Evolutionary conservation across 1,284 basidiomycete species (phyloP), one percentile per base, ranked within the genome.

Genomic region (Ustilago sp.): DNA sequence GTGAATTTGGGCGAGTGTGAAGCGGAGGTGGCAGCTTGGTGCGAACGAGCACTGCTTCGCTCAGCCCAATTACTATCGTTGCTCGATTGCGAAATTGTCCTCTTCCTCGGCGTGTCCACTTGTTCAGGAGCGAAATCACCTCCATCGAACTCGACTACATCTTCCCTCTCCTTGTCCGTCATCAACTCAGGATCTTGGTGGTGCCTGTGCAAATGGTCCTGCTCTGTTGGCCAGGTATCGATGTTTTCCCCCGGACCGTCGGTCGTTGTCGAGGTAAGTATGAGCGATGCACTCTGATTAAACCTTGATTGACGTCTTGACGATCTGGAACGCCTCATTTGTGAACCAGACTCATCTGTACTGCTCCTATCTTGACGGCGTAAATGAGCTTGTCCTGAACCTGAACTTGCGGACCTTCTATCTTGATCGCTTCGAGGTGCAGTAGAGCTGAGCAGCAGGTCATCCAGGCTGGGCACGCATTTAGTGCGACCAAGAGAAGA

Each of bases 141-240:
- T 5, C 74, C 69, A 43, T 68, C 74, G 19, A 77, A 77, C n/a
- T 77, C 74, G 48, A 77, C 69, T 13, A 77, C 59, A 36, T 77
- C 69, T 35, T 77, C 74, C n/a, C 66, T 50, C 48, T 77, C 74
- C 57, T 68, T 77, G 32, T 80, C 72, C 2, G 68, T 72, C 64
- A 80, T 69, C 39, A 77, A 61, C 12, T 68, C 74, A 3, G 63
- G 74, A 36, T 77, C 74, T 12, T 23, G 11, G 9, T 66, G 59
- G 4, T 63, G 64, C 28, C 48, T 35, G n/a, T 59, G 73, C 17
- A 47, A 31, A 13, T 13, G 23, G 2, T 58, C 36, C 2, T 61
- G 56, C 6, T 53, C 31, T 17, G 19, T 38, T 0, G 70, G 45
- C 64, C 64, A 64, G 3, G 57, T 19, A 1, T 59, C 35, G 7